Conservation (phyloP, 345 rosid species). For the Citrus trifoliata region DNA sequence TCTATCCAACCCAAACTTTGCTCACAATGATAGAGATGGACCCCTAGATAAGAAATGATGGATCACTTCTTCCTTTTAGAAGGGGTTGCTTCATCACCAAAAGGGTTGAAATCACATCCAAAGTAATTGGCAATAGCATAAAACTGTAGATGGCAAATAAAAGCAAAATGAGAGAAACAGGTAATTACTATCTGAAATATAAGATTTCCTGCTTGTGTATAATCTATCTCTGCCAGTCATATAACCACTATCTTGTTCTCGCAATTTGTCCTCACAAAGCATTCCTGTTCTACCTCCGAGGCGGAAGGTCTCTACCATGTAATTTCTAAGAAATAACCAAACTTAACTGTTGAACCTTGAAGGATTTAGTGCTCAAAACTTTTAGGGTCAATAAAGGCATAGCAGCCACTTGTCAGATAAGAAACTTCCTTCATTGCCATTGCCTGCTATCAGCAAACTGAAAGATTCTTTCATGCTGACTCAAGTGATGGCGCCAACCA, state of each 20-base stretch:
- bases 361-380: constrained; percentile 1
- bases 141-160: background rate
- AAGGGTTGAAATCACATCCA: background rate
- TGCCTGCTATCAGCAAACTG: background rate
- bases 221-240: background rate
- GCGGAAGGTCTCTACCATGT: background rate
- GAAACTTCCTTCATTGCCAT: background rate
- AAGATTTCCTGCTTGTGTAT: background rate
- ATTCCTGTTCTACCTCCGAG: background rate
- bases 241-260: background rate
- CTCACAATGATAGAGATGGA: too few relatives aligned
- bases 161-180: background rate
- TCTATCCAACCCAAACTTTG: too few relatives aligned
- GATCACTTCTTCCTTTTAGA: too few relatives aligned
- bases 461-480: constrained; percentile 5
- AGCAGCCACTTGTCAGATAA: constrained; percentile 1
- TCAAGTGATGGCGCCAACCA: constrained; percentile 67
- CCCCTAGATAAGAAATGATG: too few relatives aligned
- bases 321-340: background rate
- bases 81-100: too few relatives aligned
- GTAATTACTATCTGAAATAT: background rate
- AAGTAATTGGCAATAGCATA: background rate
- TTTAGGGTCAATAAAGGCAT: background rate
- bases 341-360: background rate
- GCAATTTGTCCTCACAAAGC: background rate